phyloP scores from a whole-genome alignment of 2,329 filamentous ascomycete species.

The Leptodontidium sp. region DNA sequence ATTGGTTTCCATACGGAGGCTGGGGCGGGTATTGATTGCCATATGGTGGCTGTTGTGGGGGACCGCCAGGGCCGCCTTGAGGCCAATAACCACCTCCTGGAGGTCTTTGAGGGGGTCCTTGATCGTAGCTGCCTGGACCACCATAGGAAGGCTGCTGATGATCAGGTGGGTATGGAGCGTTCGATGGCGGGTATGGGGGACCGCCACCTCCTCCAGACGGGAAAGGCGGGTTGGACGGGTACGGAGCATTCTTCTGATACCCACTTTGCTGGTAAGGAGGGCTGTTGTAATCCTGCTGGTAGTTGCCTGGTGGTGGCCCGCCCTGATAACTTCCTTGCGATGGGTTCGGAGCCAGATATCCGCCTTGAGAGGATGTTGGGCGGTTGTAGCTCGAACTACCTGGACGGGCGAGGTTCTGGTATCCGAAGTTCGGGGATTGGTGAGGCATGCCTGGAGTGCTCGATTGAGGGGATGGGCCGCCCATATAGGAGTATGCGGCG shows the following conservation, averaged over 20 bases:
- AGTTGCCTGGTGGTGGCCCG: conserved; percentile 29
- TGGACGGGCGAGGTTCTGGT: conserved; percentile 36
- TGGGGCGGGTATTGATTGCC: conserved; percentile 32
- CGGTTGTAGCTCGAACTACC: conserved; percentile 32
- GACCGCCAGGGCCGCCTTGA: conserved; percentile 34
- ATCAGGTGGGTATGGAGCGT: conserved; percentile 18
- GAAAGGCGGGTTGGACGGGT: conserved; percentile 10
- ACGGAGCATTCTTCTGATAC: conserved; percentile 2
- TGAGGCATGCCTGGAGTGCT: conserved; percentile 35
- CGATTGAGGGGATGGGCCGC: conserved; percentile 34
- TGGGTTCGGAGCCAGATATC: conserved; percentile 38
- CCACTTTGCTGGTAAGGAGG: conserved; percentile 20
- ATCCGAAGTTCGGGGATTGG: conserved; percentile 41
- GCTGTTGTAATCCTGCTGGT: conserved; percentile 30
- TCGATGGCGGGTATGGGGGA: conserved; percentile 14
- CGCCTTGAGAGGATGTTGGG: conserved; percentile 36
- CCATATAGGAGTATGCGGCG: conserved; percentile 40
- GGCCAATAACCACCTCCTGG: conserved; percentile 21
- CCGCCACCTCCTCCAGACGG: conserved; percentile 12
- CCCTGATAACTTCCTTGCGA: conserved; percentile 35
- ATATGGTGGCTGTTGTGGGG: conserved; percentile 26
- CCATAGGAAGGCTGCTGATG: conserved; percentile 32
- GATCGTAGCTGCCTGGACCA: conserved; percentile 24
- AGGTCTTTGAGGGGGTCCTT: conserved; percentile 22
- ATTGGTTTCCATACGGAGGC: conserved; percentile 31